Conservation (phyloP, 2,329 filamentous ascomycete species). For the Shiraia bambusicola region DNA sequence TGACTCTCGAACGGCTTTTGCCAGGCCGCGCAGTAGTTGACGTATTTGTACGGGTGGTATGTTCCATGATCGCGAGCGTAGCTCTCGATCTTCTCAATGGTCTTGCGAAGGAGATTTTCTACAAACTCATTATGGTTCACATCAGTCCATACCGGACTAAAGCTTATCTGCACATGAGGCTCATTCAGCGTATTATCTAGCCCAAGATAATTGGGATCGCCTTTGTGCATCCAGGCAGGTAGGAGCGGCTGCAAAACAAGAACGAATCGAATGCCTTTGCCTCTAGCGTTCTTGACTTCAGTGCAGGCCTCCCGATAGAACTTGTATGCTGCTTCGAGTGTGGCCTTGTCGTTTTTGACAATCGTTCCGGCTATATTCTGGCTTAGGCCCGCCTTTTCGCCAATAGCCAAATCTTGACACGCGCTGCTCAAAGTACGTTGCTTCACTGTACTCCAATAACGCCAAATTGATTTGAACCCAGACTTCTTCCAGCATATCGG, state of each 20-base stretch:
- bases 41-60: constrained; percentile 11
- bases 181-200: constrained; percentile 13
- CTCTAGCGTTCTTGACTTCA: constrained; percentile 14
- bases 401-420: constrained; percentile 31
- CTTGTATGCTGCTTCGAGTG: constrained; percentile 23
- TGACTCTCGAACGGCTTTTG: constrained; percentile 33
- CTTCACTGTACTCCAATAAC: constrained; percentile 1
- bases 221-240: constrained; percentile 2
- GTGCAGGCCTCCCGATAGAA: constrained; percentile 24
- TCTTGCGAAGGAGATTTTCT: constrained; percentile 13
- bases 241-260: constrained; percentile 36
- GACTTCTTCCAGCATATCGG: constrained; percentile 20
- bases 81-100: constrained; percentile 30
- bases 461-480: too few relatives aligned
- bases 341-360: constrained; percentile 32
- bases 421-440: constrained; percentile 29
- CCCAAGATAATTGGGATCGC: constrained; percentile 5
- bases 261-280: constrained; percentile 30
- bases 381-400: constrained; percentile 31
- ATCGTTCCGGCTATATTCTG: constrained; percentile 34
- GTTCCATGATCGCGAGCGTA: constrained; percentile 13
- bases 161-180: constrained; percentile 11
- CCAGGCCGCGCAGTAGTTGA: constrained; percentile 33
- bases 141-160: constrained; percentile 30
- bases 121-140: constrained; percentile 26